phyloP scores from a whole-genome alignment of 2,329 filamentous ascomycete genomes.

The Pseudogymnoascus destructans region DNA sequence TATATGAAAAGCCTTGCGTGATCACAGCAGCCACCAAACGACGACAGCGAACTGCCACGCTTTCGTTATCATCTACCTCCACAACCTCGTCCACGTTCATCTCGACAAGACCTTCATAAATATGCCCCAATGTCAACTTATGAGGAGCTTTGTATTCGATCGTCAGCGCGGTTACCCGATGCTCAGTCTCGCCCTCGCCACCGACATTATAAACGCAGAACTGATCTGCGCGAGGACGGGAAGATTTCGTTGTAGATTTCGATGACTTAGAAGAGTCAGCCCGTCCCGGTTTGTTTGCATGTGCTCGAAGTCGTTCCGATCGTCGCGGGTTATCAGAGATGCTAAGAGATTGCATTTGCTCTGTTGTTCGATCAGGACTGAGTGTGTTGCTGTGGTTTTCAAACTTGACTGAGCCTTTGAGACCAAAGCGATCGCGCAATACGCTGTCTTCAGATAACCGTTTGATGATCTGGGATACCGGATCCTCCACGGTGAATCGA shows the following conservation, averaged over 20 bases:
- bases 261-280: background rate
- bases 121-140: too few species aligned
- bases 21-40: too few species aligned
- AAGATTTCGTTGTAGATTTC: background rate
- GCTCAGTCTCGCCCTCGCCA: background rate
- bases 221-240: background rate
- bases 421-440: background rate
- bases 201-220: background rate
- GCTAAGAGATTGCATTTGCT: background rate
- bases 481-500: conserved; percentile 3
- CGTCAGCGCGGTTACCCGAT: background rate
- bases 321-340: too few species aligned
- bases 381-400: conserved; percentile 1
- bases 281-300: background rate
- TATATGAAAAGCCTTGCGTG: too few species aligned
- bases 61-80: too few species aligned
- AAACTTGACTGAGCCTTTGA: background rate
- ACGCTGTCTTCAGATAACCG: background rate
- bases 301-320: background rate
- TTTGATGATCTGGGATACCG: background rate
- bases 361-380: background rate
- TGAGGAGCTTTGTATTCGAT: too few species aligned
- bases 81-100: too few species aligned
- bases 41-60: too few species aligned
- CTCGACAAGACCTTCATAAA: too few species aligned